These are phyloP conservation scores for Silene noctiflora DNA, from an alignment of 179 eudicot species.

Conservation along the genomic window DNA sequence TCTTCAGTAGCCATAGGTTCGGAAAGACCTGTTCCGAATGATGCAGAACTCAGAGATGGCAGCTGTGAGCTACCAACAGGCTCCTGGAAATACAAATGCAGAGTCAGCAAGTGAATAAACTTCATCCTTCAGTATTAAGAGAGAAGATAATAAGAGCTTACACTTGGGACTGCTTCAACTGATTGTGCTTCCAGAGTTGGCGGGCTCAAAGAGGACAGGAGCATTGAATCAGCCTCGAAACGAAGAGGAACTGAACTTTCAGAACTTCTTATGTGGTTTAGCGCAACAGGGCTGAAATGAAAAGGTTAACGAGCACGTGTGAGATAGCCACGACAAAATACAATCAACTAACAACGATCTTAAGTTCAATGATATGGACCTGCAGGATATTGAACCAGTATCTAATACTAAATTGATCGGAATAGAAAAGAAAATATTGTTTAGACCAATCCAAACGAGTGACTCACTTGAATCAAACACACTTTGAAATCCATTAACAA, in stretches of 20 bases:
- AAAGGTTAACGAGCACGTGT: conserved; percentile 8
- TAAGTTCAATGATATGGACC: background rate
- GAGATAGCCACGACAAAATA: background rate
- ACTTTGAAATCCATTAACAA: background rate
- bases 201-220: conserved; percentile 37
- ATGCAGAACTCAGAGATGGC: conserved; percentile 37
- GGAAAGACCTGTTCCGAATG: conserved; percentile 38
- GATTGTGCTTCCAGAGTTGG: conserved; percentile 52
- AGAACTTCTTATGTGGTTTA: conserved; percentile 39
- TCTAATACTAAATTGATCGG: background rate
- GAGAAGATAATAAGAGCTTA: background rate
- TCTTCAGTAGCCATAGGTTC: conserved; percentile 85
- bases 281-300: conserved; percentile 48
- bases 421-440: background rate
- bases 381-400: background rate
- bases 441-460: background rate
- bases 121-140: background rate
- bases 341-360: background rate
- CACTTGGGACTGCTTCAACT: conserved; percentile 42
- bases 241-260: conserved; percentile 45
- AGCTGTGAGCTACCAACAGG: conserved; percentile 47
- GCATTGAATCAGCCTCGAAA: conserved; percentile 49
- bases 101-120: conserved; percentile 16
- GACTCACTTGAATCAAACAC: background rate
- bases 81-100: conserved; percentile 43